A percentile compares a stretch with the other conserved stretches of the same genome.
phyloP scores from a whole-genome alignment of 2,329 filamentous ascomycete species.

The Rhynchosporium graminicola region DNA sequence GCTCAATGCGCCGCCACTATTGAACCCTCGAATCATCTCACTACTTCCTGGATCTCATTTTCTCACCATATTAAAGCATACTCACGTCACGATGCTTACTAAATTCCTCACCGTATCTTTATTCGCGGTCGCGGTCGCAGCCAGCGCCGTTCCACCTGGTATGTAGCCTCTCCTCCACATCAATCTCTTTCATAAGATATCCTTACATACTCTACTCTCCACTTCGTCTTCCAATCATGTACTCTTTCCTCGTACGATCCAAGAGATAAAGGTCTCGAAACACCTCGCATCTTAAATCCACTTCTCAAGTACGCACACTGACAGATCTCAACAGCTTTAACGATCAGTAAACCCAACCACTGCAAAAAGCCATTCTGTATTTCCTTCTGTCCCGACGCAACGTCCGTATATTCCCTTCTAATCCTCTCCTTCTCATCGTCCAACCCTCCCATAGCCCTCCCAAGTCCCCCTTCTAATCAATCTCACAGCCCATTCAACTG shows the following conservation, averaged over 20 bases:
- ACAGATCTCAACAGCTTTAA: neutral
- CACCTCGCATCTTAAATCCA: no score
- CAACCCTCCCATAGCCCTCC: neutral
- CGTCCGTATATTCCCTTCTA: neutral
- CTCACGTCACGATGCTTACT: neutral
- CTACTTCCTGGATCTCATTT: no score
- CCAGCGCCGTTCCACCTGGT: constrained; percentile 9
- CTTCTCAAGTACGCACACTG: neutral
- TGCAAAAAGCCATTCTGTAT: constrained; percentile 14
- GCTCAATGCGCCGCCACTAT: no score
- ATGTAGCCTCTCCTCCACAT: neutral
- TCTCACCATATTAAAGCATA: no score
- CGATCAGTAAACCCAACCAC: neutral
- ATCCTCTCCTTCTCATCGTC: neutral
- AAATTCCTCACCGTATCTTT: neutral
- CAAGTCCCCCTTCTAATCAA: neutral
- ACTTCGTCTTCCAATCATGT: neutral
- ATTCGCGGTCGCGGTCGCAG: neutral
- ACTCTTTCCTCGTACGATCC: no score
- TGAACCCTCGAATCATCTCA: no score
- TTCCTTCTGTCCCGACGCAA: neutral
- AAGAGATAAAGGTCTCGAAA: no score
- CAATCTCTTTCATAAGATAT: no score
- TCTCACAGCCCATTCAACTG: constrained; percentile 15
- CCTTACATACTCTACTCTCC: no score